phyloP scores from a whole-genome alignment of 164 flowering plant genomes.

The Macadamia tetraphylla region DNA sequence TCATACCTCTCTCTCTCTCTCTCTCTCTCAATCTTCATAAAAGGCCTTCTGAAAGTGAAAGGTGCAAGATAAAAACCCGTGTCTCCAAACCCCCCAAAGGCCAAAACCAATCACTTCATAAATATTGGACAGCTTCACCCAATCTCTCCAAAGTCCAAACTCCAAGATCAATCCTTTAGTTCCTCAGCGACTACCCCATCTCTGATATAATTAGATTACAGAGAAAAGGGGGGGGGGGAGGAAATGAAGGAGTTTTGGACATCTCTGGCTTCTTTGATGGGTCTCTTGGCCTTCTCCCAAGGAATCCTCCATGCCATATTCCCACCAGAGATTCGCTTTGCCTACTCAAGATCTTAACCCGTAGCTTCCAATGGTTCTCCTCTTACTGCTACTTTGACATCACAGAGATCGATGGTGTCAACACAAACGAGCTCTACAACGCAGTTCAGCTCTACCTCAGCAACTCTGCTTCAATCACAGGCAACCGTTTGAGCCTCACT shows the following conservation, averaged over 20 bases:
- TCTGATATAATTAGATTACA: not conserved
- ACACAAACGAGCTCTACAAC: conserved; percentile 90
- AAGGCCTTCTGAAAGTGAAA: no score
- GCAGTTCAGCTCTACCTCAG: conserved; percentile 75
- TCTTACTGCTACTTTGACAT: conserved; percentile 82
- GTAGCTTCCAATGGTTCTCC: conserved; percentile 49
- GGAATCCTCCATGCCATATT: conserved; percentile 48
- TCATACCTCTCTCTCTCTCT: not conserved
- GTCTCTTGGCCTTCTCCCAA: conserved; percentile 70
- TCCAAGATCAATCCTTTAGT: not conserved
- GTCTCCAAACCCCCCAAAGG: not conserved
- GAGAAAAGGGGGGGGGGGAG: not conserved
- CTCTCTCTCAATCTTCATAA: not conserved
- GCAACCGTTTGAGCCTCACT: conserved; percentile 53
- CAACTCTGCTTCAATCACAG: conserved; percentile 45
- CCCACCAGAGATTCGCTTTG: conserved; percentile 75
- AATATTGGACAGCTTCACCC: not conserved
- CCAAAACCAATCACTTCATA: not conserved
- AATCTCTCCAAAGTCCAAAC: not conserved
- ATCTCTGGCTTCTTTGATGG: conserved; percentile 62
- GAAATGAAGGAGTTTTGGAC: conserved; percentile 72
- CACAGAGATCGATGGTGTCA: conserved; percentile 87
- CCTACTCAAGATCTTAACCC: conserved; percentile 41
- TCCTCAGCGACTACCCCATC: not conserved
- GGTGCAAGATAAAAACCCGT: no score